Percentiles rank a stretch among this genome's conserved stretches.
These are phyloP conservation scores for Coemansia sp. DNA, from an alignment of 192 early-diverging fungal genomes.

Conservation along the genomic window DNA sequence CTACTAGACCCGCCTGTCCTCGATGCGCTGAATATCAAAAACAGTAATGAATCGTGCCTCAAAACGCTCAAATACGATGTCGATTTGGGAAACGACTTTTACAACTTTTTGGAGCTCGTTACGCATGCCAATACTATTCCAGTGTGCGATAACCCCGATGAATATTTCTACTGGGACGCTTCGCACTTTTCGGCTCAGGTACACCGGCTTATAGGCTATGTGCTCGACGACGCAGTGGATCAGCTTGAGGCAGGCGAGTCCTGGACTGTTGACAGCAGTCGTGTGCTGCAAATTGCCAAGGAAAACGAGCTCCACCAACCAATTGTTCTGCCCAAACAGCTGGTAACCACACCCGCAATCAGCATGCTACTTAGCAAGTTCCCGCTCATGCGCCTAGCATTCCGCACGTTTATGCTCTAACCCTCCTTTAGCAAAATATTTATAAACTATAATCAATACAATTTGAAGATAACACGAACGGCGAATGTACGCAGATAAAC, in stretches of 20 bases:
- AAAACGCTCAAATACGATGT: conserved; percentile 48
- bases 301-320: conserved; percentile 46
- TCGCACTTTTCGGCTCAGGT: conserved; percentile 53
- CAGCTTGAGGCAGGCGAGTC: conserved; percentile 34
- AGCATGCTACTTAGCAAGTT: conserved; percentile 48
- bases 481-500: neutral
- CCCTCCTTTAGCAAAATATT: neutral
- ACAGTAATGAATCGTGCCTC: conserved; percentile 38
- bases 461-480: neutral
- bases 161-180: conserved; percentile 53
- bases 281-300: conserved; percentile 33
- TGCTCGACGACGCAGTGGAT: conserved; percentile 42
- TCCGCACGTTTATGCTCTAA: conserved; percentile 51
- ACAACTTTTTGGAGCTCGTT: conserved; percentile 54
- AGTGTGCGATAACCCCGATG: conserved; percentile 49
- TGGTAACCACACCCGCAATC: conserved; percentile 39
- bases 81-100: conserved; percentile 53
- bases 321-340: conserved; percentile 44
- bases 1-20: conserved; percentile 35
- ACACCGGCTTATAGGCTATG: conserved; percentile 42
- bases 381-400: conserved; percentile 40
- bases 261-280: conserved; percentile 28
- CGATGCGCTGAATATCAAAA: conserved; percentile 42
- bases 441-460: neutral
- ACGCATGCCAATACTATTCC: conserved; percentile 53